phyloP scores from a whole-genome alignment of 306 rosid species.

The Lotus japonicus region DNA sequence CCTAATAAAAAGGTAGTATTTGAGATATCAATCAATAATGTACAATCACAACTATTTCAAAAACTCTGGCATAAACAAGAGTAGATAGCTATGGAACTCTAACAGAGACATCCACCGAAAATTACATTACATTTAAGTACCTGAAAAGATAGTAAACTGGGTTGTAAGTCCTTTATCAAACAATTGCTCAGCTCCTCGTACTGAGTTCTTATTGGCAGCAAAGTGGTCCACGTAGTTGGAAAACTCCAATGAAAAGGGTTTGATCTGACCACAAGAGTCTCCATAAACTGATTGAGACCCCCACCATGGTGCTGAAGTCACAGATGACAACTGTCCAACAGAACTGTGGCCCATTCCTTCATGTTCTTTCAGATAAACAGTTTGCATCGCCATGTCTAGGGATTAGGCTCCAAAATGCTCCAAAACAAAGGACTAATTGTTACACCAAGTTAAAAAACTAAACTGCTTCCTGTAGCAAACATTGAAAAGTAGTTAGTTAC shows the following conservation, averaged over 20 bases:
- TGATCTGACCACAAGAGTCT: constrained; percentile 56
- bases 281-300: constrained; percentile 53
- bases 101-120: neutral
- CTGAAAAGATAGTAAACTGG: constrained; percentile 72
- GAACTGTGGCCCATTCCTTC: constrained; percentile 52
- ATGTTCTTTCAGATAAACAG: constrained; percentile 59
- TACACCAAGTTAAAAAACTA: neutral
- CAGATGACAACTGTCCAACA: constrained; percentile 47
- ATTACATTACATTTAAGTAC: constrained; percentile 34
- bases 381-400: constrained; percentile 58
- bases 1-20: too few species aligned
- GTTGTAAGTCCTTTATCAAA: constrained; percentile 44
- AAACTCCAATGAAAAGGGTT: constrained; percentile 53
- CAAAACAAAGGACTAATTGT: constrained; percentile 6
- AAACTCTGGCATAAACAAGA: too few species aligned
- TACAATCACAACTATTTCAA: too few species aligned
- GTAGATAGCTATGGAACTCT: neutral
- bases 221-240: constrained; percentile 45
- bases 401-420: constrained; percentile 9
- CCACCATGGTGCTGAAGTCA: constrained; percentile 62
- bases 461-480: constrained; percentile 28
- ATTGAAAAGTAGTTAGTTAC: neutral
- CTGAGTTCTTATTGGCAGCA: constrained; percentile 35
- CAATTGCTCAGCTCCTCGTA: constrained; percentile 45
- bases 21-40: too few species aligned